A percentile compares a stretch with the other conserved stretches of the same genome.
phyloP scores from a whole-genome alignment of 768 basidiomycete genomes.

The Boletus coccyginus region DNA sequence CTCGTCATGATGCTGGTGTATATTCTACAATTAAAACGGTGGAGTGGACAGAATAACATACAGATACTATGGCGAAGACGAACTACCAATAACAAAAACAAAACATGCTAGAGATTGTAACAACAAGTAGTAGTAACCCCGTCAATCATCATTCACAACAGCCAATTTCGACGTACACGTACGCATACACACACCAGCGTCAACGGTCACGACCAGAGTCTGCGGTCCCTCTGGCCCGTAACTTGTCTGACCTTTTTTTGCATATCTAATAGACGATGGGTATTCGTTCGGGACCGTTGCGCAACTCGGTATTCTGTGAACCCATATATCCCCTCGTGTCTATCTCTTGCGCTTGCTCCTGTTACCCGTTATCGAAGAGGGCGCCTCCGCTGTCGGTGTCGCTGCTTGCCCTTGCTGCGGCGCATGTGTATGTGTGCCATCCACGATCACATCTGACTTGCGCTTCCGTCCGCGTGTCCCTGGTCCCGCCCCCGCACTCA shows the following conservation, averaged over 20 bases:
- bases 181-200: not conserved
- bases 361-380: conserved; percentile 10
- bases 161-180: not conserved
- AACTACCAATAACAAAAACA: not conserved
- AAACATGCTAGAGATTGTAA: not conserved
- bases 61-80: not conserved
- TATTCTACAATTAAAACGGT: not conserved
- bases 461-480: conserved; percentile 34
- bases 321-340: not conserved
- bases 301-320: not conserved
- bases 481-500: not conserved
- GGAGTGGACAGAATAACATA: not conserved
- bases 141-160: not conserved
- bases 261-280: not conserved
- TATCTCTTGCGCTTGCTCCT: conserved; percentile 32
- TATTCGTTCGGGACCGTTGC: not conserved
- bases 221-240: no score
- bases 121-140: not conserved
- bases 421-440: conserved; percentile 3
- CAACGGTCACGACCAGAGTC: not conserved
- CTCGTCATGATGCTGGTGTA: no score
- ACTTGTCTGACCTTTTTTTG: not conserved
- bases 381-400: not conserved
- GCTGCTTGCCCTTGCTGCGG: not conserved
- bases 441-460: conserved; percentile 36